Evolutionary conservation across 805 yeast genomes (phyloP), one percentile per base, ranked within the genome.

Genomic region (Hanseniaspora vineae): DNA sequence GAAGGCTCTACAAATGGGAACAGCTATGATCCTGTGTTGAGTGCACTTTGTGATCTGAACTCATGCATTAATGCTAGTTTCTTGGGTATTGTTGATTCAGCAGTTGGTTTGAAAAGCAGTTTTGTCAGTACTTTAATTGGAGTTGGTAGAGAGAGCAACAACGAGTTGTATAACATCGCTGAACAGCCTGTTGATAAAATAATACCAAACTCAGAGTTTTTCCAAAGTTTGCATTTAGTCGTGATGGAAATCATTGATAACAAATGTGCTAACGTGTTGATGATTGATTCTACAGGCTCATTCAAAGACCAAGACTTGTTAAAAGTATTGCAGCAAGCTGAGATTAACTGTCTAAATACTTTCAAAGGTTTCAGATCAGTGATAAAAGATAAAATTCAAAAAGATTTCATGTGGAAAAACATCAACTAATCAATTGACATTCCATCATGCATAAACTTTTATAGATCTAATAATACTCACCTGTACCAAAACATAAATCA

Each of bases 51-150:
- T 48, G 87, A 84, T 58, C 62, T 85, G 42, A 73, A 79, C 46
- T 78, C 81, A 1, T 80, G 83, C 19, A 70, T 90, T 39, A 90
- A 92, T 61, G 80, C 87, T 2, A 66, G 80, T 1, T 79, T 71
- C 52, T 64, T 84, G 52, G 95, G 97, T 0, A 70, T 90, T 42
- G 61, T 88, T 1, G 90, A 88, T 61, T 83, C 95, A 6, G 87
- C 85, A 43, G 71, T 89, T 17, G 81, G 87, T 0, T 62, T 90
- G 47, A 67, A 70, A 44, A 65, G 73, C n/a, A 75, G 88, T 0
- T 80, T 81, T 55, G 72, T 77, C 0, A 76, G 88, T 15, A 66
- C 75, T 0, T 66, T 78, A 4, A 60, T 78, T n/a, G 70, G 73
- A 9, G 45, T 56, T 2, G 52, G 51, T 20, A 56, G 61, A 32